Evolutionary conservation across 1,284 basidiomycete species (phyloP), one percentile per base, ranked within the genome.

Genomic region (Papiliotrema laurentii): DNA sequence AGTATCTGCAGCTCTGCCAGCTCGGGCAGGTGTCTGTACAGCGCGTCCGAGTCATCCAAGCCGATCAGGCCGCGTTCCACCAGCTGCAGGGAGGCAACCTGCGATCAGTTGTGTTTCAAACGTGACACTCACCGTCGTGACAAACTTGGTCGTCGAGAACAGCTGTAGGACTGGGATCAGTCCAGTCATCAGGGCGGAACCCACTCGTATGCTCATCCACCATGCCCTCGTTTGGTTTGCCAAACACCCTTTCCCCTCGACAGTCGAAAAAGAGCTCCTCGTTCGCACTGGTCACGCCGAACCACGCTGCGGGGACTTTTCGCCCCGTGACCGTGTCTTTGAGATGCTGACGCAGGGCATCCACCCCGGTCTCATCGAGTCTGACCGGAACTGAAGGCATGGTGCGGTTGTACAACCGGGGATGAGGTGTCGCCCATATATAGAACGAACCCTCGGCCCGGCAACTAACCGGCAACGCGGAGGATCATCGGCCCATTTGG

Each of bases 101-200:
- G 33, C 6, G 19, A 31, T 2, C 13, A 9, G 27, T 13, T n/a
- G 30, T 0, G 14, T 16, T 0, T 14, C 16, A 14, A 13, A 26
- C 16, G n/a, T n/a, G n/a, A n/a, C n/a, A 52, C 64, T 50, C 33
- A 66, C 61, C 14, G 54, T 54, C 2, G 64, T 67, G 24, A 69
- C 56, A 4, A 69, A 53, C 51, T 69, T 71, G 30, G 63, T 62
- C 54, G 60, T 61, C 5, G 66, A 68, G 49, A 66, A 67, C 19
- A 67, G 46, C 51, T 68, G 61, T 4, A 64, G 48, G 2, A 50
- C 66, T 7, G 25, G 13, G 6, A 41, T 26, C 11, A 25, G 39
- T 37, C 9, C n/a, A 18, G 21, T 39, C 7, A 22, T 36, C 34
- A 36, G 7, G 9, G 18, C 34, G 34, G 30, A 25, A 39, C 66